phyloP scores from a whole-genome alignment of 371 early-diverging fungal species.

The Basidiobolus meristosporus region DNA sequence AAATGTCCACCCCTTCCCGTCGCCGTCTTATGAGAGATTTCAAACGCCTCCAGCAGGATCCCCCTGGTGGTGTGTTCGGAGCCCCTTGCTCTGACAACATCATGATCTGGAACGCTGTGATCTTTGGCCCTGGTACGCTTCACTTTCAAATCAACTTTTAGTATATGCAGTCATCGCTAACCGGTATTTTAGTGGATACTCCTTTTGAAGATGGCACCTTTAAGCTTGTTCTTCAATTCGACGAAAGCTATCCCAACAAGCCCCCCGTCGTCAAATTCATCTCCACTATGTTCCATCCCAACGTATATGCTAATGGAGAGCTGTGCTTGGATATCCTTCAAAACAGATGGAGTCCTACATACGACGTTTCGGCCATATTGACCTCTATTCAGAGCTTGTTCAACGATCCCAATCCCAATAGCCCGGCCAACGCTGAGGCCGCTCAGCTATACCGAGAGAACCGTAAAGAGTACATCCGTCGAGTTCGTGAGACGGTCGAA shows the following conservation, averaged over 20 bases:
- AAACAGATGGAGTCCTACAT: constrained; percentile 95
- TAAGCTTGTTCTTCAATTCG: constrained; percentile 89
- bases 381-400: constrained; percentile 94
- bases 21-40: constrained; percentile 89
- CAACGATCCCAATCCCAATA: constrained; percentile 96
- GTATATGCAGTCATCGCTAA: not conserved
- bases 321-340: constrained; percentile 97
- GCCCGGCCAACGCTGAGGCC: constrained; percentile 97
- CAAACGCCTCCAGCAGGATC: constrained; percentile 87
- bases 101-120: constrained; percentile 94
- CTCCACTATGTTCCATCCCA: constrained; percentile 98
- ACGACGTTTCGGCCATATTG: constrained; percentile 90
- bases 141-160: not conserved
- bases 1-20: constrained; percentile 77
- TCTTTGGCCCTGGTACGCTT: constrained; percentile 81
- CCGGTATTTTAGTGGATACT: constrained; percentile 53
- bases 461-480: constrained; percentile 78
- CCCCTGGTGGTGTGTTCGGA: constrained; percentile 77
- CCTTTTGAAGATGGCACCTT: constrained; percentile 99
- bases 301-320: constrained; percentile 97
- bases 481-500: constrained; percentile 90
- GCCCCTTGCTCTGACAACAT: constrained; percentile 91
- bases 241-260: constrained; percentile 96
- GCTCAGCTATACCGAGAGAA: constrained; percentile 89
- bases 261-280: constrained; percentile 96